Base-by-base conservation (phyloP, 2,329 filamentous ascomycete species). In the Ceratocystis papillata region DNA sequence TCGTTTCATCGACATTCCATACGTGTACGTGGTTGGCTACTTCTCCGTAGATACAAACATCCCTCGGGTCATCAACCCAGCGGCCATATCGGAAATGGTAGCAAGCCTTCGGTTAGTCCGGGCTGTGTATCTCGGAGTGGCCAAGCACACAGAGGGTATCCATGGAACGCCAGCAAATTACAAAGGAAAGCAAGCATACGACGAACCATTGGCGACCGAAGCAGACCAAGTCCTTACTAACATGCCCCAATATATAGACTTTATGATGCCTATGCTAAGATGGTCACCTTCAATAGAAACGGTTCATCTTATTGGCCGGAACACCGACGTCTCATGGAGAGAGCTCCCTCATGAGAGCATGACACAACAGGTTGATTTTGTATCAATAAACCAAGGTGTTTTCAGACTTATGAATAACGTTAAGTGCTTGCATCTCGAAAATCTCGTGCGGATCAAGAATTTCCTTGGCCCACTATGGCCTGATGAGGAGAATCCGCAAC, bases 1-100 rank as follows among this genome's bases (percentile, higher is more conserved):
- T 3, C 60, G 62, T 17, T 44, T 20, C 46, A 17, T 77, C 48
- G 77, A 89, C 70, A 84, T 82, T 66, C 88, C 85, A 0, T 22
- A 50, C 84, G 70, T 71, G 12, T 63, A 67, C 30, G 70, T 68
- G 6, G 68, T 71, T 53, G 64, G 65, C 15, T 69, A 67, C 12
- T 71, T 71, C 65, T 41, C 59, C 5, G 66, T 68, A 7, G 68
- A 69, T 48, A 62, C 63, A 10, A 60, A 68, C 28, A 68, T 68
- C 5, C 67, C 68, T 17, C 68, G 70, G 4, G 64, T 68, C 10
- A 48, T 71, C 25, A 69, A 70, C 64, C 69, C 70, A 5, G 65
- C 68, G 22, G 70, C 70, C 15, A 67, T 69, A 41, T 68, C 69
- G 30, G 70, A 71, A 45, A 71, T 71, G 50, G 65, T 71, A 5